These are phyloP conservation scores for Schizosaccharomyces lindneri DNA, from an alignment of 805 yeast species.

Conservation along the genomic window DNA sequence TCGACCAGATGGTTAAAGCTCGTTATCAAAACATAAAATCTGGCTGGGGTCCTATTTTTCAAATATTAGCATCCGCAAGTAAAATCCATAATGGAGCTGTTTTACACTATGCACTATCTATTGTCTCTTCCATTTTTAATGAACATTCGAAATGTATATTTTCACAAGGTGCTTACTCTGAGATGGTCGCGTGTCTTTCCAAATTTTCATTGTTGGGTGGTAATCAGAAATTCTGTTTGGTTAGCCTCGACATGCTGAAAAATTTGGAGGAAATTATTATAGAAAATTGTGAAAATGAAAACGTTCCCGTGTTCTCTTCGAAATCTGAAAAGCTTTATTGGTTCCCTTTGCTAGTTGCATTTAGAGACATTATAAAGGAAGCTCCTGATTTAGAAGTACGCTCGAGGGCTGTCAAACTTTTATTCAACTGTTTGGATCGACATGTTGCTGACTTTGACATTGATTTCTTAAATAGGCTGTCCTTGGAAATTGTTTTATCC, in stretches of 20 bases:
- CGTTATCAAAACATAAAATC: constrained; percentile 55
- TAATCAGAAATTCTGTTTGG: constrained; percentile 58
- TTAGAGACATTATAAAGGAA: constrained; percentile 71
- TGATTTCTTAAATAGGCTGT: constrained; percentile 60
- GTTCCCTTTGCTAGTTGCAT: constrained; percentile 66
- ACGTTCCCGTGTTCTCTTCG: neutral
- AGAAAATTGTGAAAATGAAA: neutral
- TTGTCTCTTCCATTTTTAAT: constrained; percentile 35
- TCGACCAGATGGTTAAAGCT: constrained; percentile 59
- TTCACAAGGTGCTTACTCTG: constrained; percentile 40
- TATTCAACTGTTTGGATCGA: constrained; percentile 58
- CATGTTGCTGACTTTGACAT: constrained; percentile 55
- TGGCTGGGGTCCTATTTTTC: constrained; percentile 84
- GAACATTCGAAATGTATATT: constrained; percentile 39
- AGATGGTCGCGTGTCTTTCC: constrained; percentile 50
- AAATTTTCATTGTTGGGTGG: constrained; percentile 61
- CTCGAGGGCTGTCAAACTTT: constrained; percentile 55
- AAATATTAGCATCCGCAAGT: constrained; percentile 53
- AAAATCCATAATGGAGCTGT: constrained; percentile 26
- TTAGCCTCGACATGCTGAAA: constrained; percentile 32
- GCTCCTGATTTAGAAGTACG: constrained; percentile 89
- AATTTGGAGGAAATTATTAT: neutral
- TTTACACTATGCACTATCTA: constrained; percentile 37
- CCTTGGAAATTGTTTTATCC: constrained; percentile 67
- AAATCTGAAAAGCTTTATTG: constrained; percentile 22